Conservation (phyloP, 345 rosid species). For the Boechera retrofracta region DNA sequence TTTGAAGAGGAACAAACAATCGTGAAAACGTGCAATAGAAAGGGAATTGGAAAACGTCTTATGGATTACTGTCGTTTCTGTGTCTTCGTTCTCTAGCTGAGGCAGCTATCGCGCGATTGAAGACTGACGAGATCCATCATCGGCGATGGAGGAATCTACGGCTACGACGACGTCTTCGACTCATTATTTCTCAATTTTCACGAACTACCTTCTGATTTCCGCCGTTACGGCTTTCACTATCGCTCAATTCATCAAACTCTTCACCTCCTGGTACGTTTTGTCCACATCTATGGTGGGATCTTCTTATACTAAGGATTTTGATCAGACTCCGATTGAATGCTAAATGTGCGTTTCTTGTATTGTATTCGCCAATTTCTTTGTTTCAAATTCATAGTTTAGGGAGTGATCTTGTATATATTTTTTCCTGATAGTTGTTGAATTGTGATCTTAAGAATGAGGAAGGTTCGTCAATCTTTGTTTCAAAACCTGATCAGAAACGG, state of each 20-base stretch:
- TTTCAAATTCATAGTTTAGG: slow-evolving; percentile 12
- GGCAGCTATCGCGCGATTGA: slow-evolving; percentile 1
- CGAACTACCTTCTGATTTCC: slow-evolving; percentile 73
- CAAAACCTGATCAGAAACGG: not conserved
- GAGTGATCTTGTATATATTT: not conserved
- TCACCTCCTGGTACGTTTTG: slow-evolving; percentile 71
- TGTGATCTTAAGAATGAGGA: too few species aligned
- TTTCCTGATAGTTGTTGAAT: too few species aligned
- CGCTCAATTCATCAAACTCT: slow-evolving; percentile 75
- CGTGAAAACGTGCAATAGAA: too few species aligned
- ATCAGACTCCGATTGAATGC: slow-evolving; percentile 4
- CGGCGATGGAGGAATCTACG: slow-evolving; percentile 47
- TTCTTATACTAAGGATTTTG: not conserved
- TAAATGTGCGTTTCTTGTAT: not conserved
- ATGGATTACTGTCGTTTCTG: slow-evolving; percentile 7
- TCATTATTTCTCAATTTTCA: slow-evolving; percentile 49
- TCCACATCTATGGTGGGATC: not conserved
- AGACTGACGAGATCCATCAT: slow-evolving; percentile 24
- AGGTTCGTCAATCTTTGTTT: too few species aligned
- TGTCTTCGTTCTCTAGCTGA: slow-evolving; percentile 13
- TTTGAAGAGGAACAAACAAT: too few species aligned
- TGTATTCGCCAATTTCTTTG: not conserved
- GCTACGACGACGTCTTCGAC: slow-evolving; percentile 37
- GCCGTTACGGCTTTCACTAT: slow-evolving; percentile 64
- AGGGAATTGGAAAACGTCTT: not conserved